Percentiles rank a stretch among this genome's conserved stretches.
Conservation (phyloP, 2,329 filamentous ascomycete species). For the Cladophialophora exuberans region DNA sequence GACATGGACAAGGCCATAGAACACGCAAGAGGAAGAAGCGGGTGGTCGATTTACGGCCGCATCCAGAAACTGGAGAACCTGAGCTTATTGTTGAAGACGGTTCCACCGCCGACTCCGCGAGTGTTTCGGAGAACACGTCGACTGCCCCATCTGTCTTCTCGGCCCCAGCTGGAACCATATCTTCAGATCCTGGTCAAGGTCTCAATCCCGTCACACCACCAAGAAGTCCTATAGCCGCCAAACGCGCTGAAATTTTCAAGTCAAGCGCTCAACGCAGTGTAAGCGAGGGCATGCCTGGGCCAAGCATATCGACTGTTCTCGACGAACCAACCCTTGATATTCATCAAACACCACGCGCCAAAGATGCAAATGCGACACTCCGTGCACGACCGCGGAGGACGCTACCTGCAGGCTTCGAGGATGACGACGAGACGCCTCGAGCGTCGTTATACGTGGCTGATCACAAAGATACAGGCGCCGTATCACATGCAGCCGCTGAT, state of each 20-base stretch:
- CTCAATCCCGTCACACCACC: conserved; percentile 59
- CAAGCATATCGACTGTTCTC: not conserved
- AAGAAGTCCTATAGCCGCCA: conserved; percentile 44
- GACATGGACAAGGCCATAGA: conserved; percentile 49
- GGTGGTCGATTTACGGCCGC: conserved; percentile 51
- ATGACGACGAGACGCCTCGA: conserved; percentile 31
- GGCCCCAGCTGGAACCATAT: conserved; percentile 55
- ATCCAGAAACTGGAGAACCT: conserved; percentile 43
- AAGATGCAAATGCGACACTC: conserved; percentile 28
- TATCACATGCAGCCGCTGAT: not conserved
- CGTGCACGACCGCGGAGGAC: conserved; percentile 23
- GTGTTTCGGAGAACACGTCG: conserved; percentile 44
- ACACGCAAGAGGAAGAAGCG: conserved; percentile 55
- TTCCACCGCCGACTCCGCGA: conserved; percentile 33
- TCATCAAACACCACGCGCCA: conserved; percentile 13
- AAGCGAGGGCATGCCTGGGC: conserved; percentile 20
- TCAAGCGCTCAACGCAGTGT: conserved; percentile 13
- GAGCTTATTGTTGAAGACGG: conserved; percentile 49
- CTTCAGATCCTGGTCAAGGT: conserved; percentile 55
- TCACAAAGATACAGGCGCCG: conserved; percentile 12
- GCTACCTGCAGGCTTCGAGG: conserved; percentile 10
- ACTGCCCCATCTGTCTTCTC: conserved; percentile 53
- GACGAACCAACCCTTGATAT: conserved; percentile 14
- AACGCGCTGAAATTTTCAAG: not conserved
- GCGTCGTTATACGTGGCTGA: conserved; percentile 31